Evolutionary conservation across 2,329 filamentous ascomycete genomes (phyloP).

Genomic region (Hymenoscyphus fructigenus): DNA sequence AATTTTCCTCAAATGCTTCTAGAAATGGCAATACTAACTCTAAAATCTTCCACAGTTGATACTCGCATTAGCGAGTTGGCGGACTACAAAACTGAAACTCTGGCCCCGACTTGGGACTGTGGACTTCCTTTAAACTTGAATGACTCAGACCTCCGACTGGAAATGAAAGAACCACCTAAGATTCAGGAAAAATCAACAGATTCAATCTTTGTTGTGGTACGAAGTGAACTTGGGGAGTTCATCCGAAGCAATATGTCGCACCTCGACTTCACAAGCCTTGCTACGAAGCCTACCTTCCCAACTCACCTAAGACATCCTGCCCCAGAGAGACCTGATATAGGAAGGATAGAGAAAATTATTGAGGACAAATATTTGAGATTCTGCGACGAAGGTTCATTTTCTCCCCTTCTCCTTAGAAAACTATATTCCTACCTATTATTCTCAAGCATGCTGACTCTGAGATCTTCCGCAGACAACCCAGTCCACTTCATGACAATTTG

Average conservation of each 20-base stretch:
- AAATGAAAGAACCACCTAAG: slow-evolving; percentile 54
- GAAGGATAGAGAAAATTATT: slow-evolving; percentile 39
- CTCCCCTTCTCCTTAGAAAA: too few relatives aligned
- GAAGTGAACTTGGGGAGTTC: slow-evolving; percentile 54
- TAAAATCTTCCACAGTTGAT: too few relatives aligned
- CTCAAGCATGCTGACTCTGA: too few relatives aligned
- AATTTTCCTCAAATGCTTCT: too few relatives aligned
- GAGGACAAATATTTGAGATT: slow-evolving; percentile 45
- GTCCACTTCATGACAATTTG: slow-evolving; percentile 39
- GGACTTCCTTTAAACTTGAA: slow-evolving; percentile 60
- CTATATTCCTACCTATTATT: too few relatives aligned
- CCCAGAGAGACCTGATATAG: slow-evolving; percentile 21
- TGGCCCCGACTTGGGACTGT: slow-evolving; percentile 52
- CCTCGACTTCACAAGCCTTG: too few relatives aligned
- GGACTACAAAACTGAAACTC: slow-evolving; percentile 42
- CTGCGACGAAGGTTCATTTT: slow-evolving; percentile 38
- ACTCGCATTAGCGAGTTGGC: slow-evolving; percentile 62
- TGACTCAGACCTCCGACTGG: slow-evolving; percentile 57
- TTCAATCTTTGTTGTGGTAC: slow-evolving; percentile 58
- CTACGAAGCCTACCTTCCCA: slow-evolving; percentile 13
- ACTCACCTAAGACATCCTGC: background rate
- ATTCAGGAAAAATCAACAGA: slow-evolving; percentile 55
- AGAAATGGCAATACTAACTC: too few relatives aligned
- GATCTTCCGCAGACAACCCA: slow-evolving; percentile 28
- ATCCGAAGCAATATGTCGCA: slow-evolving; percentile 21